Evolutionary conservation across 2,329 filamentous ascomycete species (phyloP), one percentile per base, ranked within the genome.

Genomic region (Ascochyta fabae): DNA sequence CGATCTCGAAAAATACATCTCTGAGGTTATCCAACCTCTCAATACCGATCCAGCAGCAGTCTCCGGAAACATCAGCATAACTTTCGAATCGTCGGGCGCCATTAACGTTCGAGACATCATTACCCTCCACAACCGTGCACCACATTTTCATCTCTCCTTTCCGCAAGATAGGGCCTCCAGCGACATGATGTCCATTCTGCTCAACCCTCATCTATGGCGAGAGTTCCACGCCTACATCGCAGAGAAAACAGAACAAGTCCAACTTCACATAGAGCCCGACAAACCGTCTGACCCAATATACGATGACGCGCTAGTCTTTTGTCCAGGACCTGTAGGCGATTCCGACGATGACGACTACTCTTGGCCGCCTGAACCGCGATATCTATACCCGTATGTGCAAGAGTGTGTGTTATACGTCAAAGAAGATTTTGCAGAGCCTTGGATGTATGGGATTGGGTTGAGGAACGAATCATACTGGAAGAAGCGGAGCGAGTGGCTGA

Each of bases 131-230:
- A 33, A 33, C 31, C 4, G 13, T 13, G 31, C 31, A 33, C 31
- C 31, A 5, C 10, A 33, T 7, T 7, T 33, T 3, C 10, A 12
- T 15, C 31, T 33, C 8, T 33, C 10, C 12, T 15, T 12, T 7
- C 10, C 31, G 8, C 31, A 33, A 12, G 10, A 12, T 13, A 15
- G 5, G 31, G 3, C 31, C 4, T 10, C 24, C 2, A 22, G 23
- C n/a, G 31, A 43, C 31, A 50, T 43, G 39, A 43, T 50, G 39
- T 50, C 47, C 10, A 36, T 50, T 3, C 22, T 50, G 3, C 16
- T 50, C 10, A 31, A 50, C 23, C 23, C 31, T 9, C 19, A 43
- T 24, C 39, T 9, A 15, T 43, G 47, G 47, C 47, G 39, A n/a
- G 9, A 43, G 4, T 43, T 50, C 23, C 31, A 50, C 22, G 23